Percentiles rank a stretch among this genome's conserved stretches.
phyloP scores from a whole-genome alignment of 192 early-diverging fungal species.

The Gigaspora rosea region DNA sequence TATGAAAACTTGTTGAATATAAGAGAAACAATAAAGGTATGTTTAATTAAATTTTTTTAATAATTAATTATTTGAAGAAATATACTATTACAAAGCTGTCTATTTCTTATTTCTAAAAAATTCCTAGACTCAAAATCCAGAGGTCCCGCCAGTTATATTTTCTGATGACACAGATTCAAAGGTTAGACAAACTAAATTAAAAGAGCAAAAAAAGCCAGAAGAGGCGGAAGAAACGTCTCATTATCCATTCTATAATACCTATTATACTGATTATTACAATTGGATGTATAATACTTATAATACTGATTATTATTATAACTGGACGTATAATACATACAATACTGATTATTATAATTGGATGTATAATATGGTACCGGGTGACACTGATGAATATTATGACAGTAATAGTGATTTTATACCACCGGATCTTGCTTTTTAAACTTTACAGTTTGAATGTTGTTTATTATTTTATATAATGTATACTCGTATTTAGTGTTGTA shows the following conservation, averaged over 20 bases:
- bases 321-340: neutral
- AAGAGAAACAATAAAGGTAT: conserved; percentile 22
- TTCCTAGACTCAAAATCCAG: neutral
- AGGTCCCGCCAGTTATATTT: neutral
- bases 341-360: neutral
- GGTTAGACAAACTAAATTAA: neutral
- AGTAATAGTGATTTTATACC: conserved; percentile 9
- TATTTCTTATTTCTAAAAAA: too few relatives aligned
- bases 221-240: neutral
- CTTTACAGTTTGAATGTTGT: too few relatives aligned
- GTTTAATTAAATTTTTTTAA: neutral
- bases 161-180: neutral
- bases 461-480: too few relatives aligned
- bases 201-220: neutral
- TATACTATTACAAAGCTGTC: too few relatives aligned
- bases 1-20: conserved; percentile 15
- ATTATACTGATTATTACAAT: neutral
- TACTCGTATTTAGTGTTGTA: too few relatives aligned
- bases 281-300: neutral
- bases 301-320: neutral
- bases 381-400: neutral
- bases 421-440: conserved; percentile 3
- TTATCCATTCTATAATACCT: neutral
- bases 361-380: neutral
- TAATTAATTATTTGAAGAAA: neutral